These are phyloP conservation scores for Curvularia sp. DNA, from an alignment of 2,329 filamentous ascomycete species.

Conservation along the genomic window DNA sequence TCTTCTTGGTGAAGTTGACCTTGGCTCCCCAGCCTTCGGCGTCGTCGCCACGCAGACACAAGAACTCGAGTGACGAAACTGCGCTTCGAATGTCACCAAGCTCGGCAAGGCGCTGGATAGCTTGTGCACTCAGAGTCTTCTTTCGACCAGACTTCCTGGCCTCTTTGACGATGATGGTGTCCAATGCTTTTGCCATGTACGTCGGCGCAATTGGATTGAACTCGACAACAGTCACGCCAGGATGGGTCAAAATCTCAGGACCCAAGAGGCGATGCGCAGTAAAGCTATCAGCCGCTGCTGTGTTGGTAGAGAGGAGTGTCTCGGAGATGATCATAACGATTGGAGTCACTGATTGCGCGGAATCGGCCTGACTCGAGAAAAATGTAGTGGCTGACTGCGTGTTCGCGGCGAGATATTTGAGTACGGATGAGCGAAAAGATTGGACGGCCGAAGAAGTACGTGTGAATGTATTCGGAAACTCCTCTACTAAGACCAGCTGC, in stretches of 20 bases:
- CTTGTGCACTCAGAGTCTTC: slow-evolving; percentile 76
- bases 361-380: slow-evolving; percentile 39
- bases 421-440: slow-evolving; percentile 72
- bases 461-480: slow-evolving; percentile 59
- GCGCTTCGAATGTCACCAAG: slow-evolving; percentile 92
- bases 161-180: slow-evolving; percentile 83
- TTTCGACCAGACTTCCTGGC: slow-evolving; percentile 76
- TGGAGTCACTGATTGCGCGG: slow-evolving; percentile 57
- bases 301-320: slow-evolving; percentile 83
- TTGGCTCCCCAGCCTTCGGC: slow-evolving; percentile 83
- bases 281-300: slow-evolving; percentile 85
- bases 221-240: slow-evolving; percentile 79
- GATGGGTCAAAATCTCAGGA: slow-evolving; percentile 82
- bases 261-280: slow-evolving; percentile 91
- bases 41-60: slow-evolving; percentile 83
- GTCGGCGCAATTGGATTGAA: slow-evolving; percentile 94
- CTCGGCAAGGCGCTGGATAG: slow-evolving; percentile 80
- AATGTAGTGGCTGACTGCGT: slow-evolving; percentile 62
- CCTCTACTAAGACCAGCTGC: slow-evolving; percentile 58
- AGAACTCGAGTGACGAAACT: slow-evolving; percentile 89
- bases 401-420: slow-evolving; percentile 75
- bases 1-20: slow-evolving; percentile 67
- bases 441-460: slow-evolving; percentile 54
- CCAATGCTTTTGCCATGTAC: slow-evolving; percentile 81
- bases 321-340: slow-evolving; percentile 92